Conservation (phyloP, 164 flowering plant species). For the Dillenia turbinata region DNA sequence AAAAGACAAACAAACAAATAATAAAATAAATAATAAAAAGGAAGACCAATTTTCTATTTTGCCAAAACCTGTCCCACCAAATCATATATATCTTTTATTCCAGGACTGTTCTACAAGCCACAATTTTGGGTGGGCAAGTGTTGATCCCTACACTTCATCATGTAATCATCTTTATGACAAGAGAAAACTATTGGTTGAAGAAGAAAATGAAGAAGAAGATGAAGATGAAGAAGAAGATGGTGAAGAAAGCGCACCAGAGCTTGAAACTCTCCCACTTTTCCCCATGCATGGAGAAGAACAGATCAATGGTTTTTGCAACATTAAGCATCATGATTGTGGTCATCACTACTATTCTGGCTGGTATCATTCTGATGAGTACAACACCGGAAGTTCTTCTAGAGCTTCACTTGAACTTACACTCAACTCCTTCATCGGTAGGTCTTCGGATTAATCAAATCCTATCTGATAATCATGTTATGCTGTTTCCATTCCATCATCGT, state of each 20-base stretch:
- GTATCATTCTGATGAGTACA: slow-evolving; percentile 18
- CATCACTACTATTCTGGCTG: slow-evolving; percentile 23
- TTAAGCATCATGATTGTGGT: slow-evolving; percentile 12
- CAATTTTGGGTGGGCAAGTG: slow-evolving; percentile 46
- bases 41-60: neutral
- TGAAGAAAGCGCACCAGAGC: slow-evolving; percentile 20
- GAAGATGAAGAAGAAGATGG: slow-evolving; percentile 17
- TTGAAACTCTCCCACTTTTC: slow-evolving; percentile 84
- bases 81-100: neutral
- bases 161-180: slow-evolving; percentile 28
- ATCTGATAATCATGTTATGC: neutral
- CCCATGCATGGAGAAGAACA: slow-evolving; percentile 63
- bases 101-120: slow-evolving; percentile 57
- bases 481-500: neutral
- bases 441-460: slow-evolving; percentile 11
- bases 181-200: slow-evolving; percentile 11
- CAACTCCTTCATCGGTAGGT: slow-evolving; percentile 35
- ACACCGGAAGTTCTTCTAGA: slow-evolving; percentile 9
- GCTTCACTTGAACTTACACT: slow-evolving; percentile 79
- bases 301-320: slow-evolving; percentile 19
- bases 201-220: slow-evolving; percentile 20
- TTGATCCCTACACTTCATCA: slow-evolving; percentile 28
- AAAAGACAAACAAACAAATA: neutral
- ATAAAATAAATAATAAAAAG: too few species aligned
- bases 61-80: neutral